Evolutionary conservation across 345 rosid species (phyloP), one percentile per base, ranked within the genome.

Genomic region (Syzygium grande): DNA sequence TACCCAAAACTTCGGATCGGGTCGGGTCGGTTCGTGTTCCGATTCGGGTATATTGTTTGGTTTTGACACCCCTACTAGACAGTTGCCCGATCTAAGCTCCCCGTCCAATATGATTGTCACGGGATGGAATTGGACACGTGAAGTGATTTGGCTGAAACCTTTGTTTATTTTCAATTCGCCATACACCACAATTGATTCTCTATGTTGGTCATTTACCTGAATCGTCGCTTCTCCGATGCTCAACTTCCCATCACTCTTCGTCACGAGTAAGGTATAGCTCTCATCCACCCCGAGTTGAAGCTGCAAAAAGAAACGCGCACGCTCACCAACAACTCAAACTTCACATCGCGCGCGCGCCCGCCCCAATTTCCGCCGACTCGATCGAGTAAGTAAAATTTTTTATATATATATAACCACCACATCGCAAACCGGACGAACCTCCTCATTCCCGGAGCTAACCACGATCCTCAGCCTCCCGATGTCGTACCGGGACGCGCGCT

Each of bases 201-300:
- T 29, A 43, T 22, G 80, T 52, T 84, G 34, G 84, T 52, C 61
- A 86, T 79, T 89, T 89, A 97, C 98, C 99, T 96, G 97, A 85
- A 98, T 96, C 5, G 91, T 91, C 8, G 94, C 97, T 85, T 92
- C 93, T 88, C 95, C 94, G 52, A 92, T 85, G 87, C 92, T 92
- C 10, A 95, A 95, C 65, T 89, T 89, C 12, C 91, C 93, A 11
- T 90, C 92, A 27, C 87, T 91, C 92, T 91, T 94, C 14, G 89
- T 92, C 61, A 95, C 94, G 22, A 91, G 86, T 87, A 94, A 87
- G 23, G 90, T 84, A 86, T 90, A 95, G 88, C 95, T 93, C 93
- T 94, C 96, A 51, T 94, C 94, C 85, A 92, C 94, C 73, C 95
- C 96, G 23, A 94, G 89, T 84, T 92, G 94, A 88, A 94, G 93